Conservation (phyloP, 371 early-diverging fungal genomes). For the Mortierella sp. region DNA sequence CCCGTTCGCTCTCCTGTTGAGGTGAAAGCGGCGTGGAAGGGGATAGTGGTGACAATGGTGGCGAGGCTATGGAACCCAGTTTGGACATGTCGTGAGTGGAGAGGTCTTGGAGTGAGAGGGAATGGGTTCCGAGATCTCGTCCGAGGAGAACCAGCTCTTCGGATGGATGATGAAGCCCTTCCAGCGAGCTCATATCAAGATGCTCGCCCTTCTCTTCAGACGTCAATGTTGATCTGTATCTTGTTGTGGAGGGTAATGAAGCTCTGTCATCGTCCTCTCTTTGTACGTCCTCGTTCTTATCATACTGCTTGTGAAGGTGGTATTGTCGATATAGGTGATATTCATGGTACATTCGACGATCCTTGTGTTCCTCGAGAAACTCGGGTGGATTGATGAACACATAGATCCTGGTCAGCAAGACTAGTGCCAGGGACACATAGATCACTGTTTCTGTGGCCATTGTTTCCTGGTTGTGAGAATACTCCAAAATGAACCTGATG, state of each 20-base stretch:
- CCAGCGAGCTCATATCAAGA: not conserved
- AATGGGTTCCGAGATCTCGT: slow-evolving; percentile 20
- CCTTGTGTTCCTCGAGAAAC: slow-evolving; percentile 51
- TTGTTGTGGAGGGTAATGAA: slow-evolving; percentile 7
- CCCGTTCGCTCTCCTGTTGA: slow-evolving; percentile 6
- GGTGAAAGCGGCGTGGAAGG: slow-evolving; percentile 12
- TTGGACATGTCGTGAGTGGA: slow-evolving; percentile 8
- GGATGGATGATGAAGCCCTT: slow-evolving; percentile 24
- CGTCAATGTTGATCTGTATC: slow-evolving; percentile 1
- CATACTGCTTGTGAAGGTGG: slow-evolving; percentile 44
- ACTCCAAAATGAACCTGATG: not conserved
- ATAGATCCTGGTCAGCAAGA: slow-evolving; percentile 47
- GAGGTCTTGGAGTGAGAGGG: slow-evolving; percentile 24
- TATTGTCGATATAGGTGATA: slow-evolving; percentile 52
- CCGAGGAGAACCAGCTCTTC: slow-evolving; percentile 40
- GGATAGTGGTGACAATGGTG: slow-evolving; percentile 2
- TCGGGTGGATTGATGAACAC: slow-evolving; percentile 53
- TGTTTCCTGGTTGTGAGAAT: not conserved
- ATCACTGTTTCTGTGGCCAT: slow-evolving; percentile 53
- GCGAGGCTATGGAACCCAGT: slow-evolving; percentile 4
- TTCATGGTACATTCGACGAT: slow-evolving; percentile 39
- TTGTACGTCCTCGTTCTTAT: slow-evolving; percentile 9
- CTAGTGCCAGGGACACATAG: slow-evolving; percentile 47
- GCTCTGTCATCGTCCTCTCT: slow-evolving; percentile 9
- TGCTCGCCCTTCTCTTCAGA: not conserved